These are phyloP conservation scores for Metarhizium robertsii DNA, from an alignment of 2,329 filamentous ascomycete genomes.

Conservation along the genomic window DNA sequence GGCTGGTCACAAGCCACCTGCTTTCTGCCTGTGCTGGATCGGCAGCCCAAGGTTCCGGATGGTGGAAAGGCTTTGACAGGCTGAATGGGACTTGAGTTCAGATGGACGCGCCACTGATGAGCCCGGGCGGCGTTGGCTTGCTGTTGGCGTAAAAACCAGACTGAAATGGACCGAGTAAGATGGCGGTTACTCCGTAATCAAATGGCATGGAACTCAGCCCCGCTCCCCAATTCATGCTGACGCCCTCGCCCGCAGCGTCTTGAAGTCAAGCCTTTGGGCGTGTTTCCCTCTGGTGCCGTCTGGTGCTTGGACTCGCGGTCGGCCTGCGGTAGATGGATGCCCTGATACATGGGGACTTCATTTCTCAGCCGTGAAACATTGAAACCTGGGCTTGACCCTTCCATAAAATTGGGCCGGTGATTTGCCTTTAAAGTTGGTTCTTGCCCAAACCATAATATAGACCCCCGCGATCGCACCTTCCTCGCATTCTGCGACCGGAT, in stretches of 20 bases:
- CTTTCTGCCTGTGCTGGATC: neutral
- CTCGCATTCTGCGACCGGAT: neutral
- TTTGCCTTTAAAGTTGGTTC: neutral
- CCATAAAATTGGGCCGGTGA: too few relatives aligned
- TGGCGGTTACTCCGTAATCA: too few relatives aligned
- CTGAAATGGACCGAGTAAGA: too few relatives aligned
- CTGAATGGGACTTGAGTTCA: neutral
- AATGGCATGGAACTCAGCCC: neutral
- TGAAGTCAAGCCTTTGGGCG: too few relatives aligned
- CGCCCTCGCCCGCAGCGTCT: neutral
- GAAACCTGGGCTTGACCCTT: too few relatives aligned
- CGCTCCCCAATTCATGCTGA: neutral
- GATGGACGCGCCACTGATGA: neutral
- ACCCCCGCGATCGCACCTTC: neutral
- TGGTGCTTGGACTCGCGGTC: too few relatives aligned
- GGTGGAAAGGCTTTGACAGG: neutral
- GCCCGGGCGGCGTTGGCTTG: neutral
- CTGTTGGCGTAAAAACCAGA: neutral
- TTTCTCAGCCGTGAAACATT: too few relatives aligned
- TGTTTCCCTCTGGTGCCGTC: too few relatives aligned
- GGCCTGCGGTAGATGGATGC: too few relatives aligned
- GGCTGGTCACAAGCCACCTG: too few relatives aligned
- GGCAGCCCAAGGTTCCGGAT: neutral
- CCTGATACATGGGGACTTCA: too few relatives aligned
- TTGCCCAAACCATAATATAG: neutral